A percentile compares a stretch with the other conserved stretches of the same genome.
Evolutionary conservation across 2,329 filamentous ascomycete species (phyloP).

Genomic region (Sporothrix schenckii): DNA sequence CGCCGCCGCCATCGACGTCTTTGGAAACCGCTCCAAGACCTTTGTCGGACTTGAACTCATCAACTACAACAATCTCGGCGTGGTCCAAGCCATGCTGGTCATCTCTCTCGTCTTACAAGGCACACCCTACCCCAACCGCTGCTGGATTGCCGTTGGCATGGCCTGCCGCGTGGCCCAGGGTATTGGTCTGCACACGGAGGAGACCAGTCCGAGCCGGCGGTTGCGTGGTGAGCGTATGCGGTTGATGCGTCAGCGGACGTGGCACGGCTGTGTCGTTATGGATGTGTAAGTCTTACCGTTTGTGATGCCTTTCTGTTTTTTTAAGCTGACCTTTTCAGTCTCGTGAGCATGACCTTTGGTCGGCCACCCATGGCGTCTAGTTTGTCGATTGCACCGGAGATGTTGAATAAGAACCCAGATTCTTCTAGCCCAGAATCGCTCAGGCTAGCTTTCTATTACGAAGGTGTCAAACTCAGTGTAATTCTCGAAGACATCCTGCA

Average conservation of each 20-base stretch:
- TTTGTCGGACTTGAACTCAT: slow-evolving; percentile 47
- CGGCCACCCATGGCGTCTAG: slow-evolving; percentile 32
- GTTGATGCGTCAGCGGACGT: slow-evolving; percentile 30
- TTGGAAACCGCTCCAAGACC: slow-evolving; percentile 44
- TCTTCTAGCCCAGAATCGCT: slow-evolving; percentile 19
- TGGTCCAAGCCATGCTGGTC: slow-evolving; percentile 42
- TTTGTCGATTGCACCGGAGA: slow-evolving; percentile 28
- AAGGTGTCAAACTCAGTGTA: slow-evolving; percentile 30
- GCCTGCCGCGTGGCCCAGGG: slow-evolving; percentile 49
- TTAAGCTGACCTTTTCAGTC: neutral
- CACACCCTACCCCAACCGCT: slow-evolving; percentile 47
- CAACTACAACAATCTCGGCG: slow-evolving; percentile 45
- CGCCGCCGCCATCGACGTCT: slow-evolving; percentile 40
- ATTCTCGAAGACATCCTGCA: slow-evolving; percentile 33
- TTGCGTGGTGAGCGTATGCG: slow-evolving; percentile 18
- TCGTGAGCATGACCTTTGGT: slow-evolving; percentile 34
- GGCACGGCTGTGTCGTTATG: slow-evolving; percentile 31
- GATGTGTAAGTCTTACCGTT: slow-evolving; percentile 14
- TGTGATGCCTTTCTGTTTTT: no score
- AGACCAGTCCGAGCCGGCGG: slow-evolving; percentile 26
- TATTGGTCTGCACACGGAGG: slow-evolving; percentile 46
- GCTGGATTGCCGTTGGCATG: slow-evolving; percentile 50
- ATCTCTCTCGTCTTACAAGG: slow-evolving; percentile 47
- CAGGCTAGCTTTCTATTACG: slow-evolving; percentile 27
- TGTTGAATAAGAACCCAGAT: neutral